phyloP scores from a whole-genome alignment of 495 filamentous ascomycete species.

The Aspergillus affinis region DNA sequence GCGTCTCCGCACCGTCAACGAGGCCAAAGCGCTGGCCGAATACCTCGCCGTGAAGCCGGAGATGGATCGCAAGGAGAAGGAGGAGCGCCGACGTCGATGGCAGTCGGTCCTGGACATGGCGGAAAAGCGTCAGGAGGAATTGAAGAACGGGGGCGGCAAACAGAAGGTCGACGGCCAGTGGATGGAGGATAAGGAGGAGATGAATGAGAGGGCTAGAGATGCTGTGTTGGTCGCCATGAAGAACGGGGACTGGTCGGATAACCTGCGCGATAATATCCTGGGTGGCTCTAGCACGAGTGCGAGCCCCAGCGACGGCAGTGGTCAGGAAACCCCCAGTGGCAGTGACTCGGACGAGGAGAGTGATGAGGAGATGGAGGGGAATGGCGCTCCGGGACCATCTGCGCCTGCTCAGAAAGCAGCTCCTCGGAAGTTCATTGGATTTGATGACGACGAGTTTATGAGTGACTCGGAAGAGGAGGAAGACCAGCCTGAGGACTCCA shows the following conservation, averaged over 20 bases:
- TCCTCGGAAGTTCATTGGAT: slow-evolving; percentile 68
- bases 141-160: slow-evolving; percentile 63
- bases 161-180: slow-evolving; percentile 83
- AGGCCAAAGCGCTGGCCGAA: slow-evolving; percentile 92
- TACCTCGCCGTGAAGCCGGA: slow-evolving; percentile 95
- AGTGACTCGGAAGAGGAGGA: slow-evolving; percentile 67
- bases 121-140: slow-evolving; percentile 76
- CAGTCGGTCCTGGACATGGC: slow-evolving; percentile 79
- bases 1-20: slow-evolving; percentile 83
- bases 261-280: slow-evolving; percentile 42
- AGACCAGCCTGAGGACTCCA: slow-evolving; percentile 22
- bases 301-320: slow-evolving; percentile 54
- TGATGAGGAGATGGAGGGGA: slow-evolving; percentile 46
- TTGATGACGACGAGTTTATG: slow-evolving; percentile 91
- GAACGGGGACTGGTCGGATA: slow-evolving; percentile 54
- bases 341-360: slow-evolving; percentile 50
- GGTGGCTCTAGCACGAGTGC: slow-evolving; percentile 50
- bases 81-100: slow-evolving; percentile 77
- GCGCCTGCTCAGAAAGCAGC: slow-evolving; percentile 24
- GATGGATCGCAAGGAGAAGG: slow-evolving; percentile 90
- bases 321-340: slow-evolving; percentile 36
- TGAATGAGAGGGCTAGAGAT: slow-evolving; percentile 75
- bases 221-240: slow-evolving; percentile 79
- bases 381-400: slow-evolving; percentile 27
- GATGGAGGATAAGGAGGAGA: slow-evolving; percentile 89